phyloP scores from a whole-genome alignment of 2,329 filamentous ascomycete genomes.

The Bipolaris gigantea region DNA sequence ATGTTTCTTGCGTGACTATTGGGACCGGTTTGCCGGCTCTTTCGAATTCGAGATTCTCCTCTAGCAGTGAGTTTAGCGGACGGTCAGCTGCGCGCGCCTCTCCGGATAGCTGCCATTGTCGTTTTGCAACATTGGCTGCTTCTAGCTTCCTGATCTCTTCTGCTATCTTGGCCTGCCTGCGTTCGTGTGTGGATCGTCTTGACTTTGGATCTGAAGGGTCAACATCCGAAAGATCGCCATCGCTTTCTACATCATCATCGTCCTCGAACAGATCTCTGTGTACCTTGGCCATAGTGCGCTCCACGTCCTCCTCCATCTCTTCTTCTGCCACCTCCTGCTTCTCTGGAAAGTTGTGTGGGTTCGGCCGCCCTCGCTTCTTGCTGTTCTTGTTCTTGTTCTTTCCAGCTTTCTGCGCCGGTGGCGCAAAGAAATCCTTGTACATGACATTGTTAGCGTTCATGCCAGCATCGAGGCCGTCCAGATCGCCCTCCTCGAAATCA shows the following conservation, averaged over 20 bases:
- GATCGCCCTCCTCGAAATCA: constrained; percentile 59
- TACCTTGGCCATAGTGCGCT: constrained; percentile 83
- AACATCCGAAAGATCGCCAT: constrained; percentile 61
- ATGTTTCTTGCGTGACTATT: constrained; percentile 88
- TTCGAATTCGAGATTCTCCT: constrained; percentile 95
- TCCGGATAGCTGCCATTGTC: constrained; percentile 86
- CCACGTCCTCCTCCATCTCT: constrained; percentile 63
- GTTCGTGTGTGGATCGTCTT: constrained; percentile 82
- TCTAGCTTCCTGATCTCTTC: constrained; percentile 93
- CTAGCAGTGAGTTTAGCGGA: constrained; percentile 87
- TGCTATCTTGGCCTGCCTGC: constrained; percentile 78
- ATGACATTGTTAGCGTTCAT: constrained; percentile 84
- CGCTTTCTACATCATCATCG: constrained; percentile 62
- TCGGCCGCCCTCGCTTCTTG: constrained; percentile 56
- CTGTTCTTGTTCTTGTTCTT: constrained; percentile 62
- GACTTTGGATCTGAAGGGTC: constrained; percentile 71
- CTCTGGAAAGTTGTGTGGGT: constrained; percentile 54
- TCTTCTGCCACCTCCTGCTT: constrained; percentile 25
- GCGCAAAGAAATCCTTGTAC: constrained; percentile 92
- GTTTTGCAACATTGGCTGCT: constrained; percentile 83
- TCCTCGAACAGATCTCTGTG: constrained; percentile 85
- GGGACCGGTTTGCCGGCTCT: constrained; percentile 92
- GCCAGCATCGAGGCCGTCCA: constrained; percentile 56
- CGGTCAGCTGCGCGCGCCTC: constrained; percentile 82
- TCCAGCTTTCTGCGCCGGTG: constrained; percentile 71